Evolutionary conservation across 2,329 filamentous ascomycete genomes (phyloP).

Genomic region (Graphiopsis chlorocephala): DNA sequence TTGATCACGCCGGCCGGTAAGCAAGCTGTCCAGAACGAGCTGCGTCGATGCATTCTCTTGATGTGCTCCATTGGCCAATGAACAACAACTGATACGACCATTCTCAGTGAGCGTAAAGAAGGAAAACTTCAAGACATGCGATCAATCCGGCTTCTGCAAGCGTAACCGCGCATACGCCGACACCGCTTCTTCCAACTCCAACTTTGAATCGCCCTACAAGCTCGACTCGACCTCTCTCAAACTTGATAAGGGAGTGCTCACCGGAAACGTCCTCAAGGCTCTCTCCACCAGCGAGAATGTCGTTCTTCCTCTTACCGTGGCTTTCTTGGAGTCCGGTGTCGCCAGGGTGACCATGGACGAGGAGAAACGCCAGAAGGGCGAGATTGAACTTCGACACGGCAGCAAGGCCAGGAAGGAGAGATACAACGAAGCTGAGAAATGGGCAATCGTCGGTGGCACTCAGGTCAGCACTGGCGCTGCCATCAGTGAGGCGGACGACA

Average conservation of each 20-base stretch:
- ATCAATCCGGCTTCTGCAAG: constrained; percentile 95
- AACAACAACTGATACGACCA: background rate
- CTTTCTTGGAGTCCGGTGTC: constrained; percentile 85
- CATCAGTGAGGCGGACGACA: constrained; percentile 63
- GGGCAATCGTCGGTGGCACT: constrained; percentile 80
- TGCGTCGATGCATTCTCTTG: background rate
- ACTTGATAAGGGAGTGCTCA: constrained; percentile 76
- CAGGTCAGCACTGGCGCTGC: constrained; percentile 69
- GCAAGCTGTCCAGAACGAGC: constrained; percentile 2
- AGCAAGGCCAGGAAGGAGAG: constrained; percentile 85
- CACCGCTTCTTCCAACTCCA: constrained; percentile 61
- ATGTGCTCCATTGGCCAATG: background rate
- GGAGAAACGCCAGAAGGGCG: constrained; percentile 81
- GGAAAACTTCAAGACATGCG: constrained; percentile 94
- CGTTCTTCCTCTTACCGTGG: constrained; percentile 76
- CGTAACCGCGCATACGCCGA: constrained; percentile 91
- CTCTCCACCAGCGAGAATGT: constrained; percentile 67
- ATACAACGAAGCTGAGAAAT: constrained; percentile 87
- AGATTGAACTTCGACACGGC: constrained; percentile 81
- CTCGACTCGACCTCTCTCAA: constrained; percentile 69
- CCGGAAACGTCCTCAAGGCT: constrained; percentile 78
- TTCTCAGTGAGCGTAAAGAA: constrained; percentile 78
- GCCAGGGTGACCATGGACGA: constrained; percentile 89
- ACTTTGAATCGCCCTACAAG: constrained; percentile 79
- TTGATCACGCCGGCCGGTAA: constrained; percentile 63